Conservation (phyloP, 108 stramenopile species). For the Craspedostauros australis region DNA sequence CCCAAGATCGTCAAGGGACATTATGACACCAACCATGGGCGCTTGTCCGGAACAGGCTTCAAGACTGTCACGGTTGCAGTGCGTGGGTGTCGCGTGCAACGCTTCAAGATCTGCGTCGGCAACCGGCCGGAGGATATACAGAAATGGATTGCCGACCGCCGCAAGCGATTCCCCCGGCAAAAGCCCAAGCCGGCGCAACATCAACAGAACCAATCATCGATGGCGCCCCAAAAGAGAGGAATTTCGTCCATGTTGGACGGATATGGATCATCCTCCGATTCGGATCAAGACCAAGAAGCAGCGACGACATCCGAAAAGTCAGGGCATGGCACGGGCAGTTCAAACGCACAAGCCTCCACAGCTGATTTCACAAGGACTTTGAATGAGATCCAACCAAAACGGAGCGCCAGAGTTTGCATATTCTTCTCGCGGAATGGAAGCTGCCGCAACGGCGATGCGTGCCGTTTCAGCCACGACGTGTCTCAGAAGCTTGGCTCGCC, state of each 20-base stretch:
- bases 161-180: constrained; percentile 55
- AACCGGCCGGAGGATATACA: constrained; percentile 82
- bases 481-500: not conserved
- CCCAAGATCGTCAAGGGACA: constrained; percentile 55
- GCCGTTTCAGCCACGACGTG: constrained; percentile 39
- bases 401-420: constrained; percentile 6
- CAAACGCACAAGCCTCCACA: not conserved
- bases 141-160: constrained; percentile 79
- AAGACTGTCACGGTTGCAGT: constrained; percentile 72
- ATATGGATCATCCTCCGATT: constrained; percentile 70
- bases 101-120: constrained; percentile 82
- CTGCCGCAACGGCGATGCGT: constrained; percentile 41
- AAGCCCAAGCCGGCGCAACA: not conserved
- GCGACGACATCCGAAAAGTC: not conserved
- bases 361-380: not conserved
- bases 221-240: constrained; percentile 6
- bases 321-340: not conserved
- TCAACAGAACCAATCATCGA: constrained; percentile 4
- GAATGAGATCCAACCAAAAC: not conserved
- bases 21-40: constrained; percentile 42
- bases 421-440: constrained; percentile 41
- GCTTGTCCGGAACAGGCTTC: constrained; percentile 72
- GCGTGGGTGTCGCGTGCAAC: constrained; percentile 67
- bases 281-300: constrained; percentile 18
- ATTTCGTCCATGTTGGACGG: constrained; percentile 66